phyloP scores from a whole-genome alignment of 2,329 filamentous ascomycete species.

The Beauveria sp. region DNA sequence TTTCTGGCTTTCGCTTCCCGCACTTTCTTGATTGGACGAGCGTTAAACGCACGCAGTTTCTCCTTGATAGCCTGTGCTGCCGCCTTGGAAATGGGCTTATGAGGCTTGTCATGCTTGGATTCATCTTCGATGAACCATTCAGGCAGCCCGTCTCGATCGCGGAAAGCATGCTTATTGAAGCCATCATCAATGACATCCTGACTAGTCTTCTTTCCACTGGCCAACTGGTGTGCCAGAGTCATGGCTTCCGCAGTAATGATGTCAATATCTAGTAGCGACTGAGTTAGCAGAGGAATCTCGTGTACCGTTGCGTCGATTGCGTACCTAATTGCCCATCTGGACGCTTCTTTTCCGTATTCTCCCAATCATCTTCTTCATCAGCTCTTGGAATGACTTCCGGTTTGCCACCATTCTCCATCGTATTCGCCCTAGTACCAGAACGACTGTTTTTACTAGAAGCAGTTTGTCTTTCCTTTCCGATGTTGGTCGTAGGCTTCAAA shows the following conservation, averaged over 20 bases:
- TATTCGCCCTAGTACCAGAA: constrained; percentile 28
- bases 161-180: constrained; percentile 89
- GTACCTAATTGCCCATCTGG: constrained; percentile 56
- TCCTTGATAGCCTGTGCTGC: constrained; percentile 90
- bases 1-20: constrained; percentile 93
- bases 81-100: constrained; percentile 86
- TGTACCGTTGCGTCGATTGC: constrained; percentile 11
- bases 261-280: constrained; percentile 63
- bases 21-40: constrained; percentile 97
- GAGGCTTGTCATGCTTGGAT: constrained; percentile 67
- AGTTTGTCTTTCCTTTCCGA: constrained; percentile 11
- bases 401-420: constrained; percentile 33
- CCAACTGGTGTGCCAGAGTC: constrained; percentile 89
- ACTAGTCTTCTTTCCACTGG: constrained; percentile 73
- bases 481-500: constrained; percentile 25
- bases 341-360: constrained; percentile 54
- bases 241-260: constrained; percentile 99
- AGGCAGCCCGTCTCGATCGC: constrained; percentile 82
- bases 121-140: constrained; percentile 99
- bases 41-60: constrained; percentile 86
- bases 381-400: constrained; percentile 52
- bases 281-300: constrained; percentile 15
- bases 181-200: constrained; percentile 80
- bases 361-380: constrained; percentile 53
- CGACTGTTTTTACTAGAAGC: constrained; percentile 4